These are phyloP conservation scores for Licmophora abbreviata DNA, from an alignment of 108 stramenopile genomes.

Conservation along the genomic window DNA sequence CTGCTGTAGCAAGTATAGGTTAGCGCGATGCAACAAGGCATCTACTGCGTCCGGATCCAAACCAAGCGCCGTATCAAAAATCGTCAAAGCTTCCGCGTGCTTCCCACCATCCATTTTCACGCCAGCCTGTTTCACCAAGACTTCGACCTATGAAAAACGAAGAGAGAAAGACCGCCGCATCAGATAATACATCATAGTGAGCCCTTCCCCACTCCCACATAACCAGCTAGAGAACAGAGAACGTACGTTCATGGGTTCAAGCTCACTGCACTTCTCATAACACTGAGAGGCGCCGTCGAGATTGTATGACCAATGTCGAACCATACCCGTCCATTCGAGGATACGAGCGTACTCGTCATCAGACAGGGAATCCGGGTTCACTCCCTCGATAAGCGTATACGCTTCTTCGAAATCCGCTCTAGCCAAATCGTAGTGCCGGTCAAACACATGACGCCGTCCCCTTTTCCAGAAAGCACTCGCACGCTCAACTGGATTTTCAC, in stretches of 20 bases:
- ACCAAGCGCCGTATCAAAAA: conserved; percentile 67
- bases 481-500: conserved; percentile 16
- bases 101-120: conserved; percentile 81
- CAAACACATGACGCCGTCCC: conserved; percentile 70
- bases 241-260: conserved; percentile 81
- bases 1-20: conserved; percentile 73
- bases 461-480: conserved; percentile 54
- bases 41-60: conserved; percentile 72
- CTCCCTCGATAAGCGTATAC: conserved; percentile 38
- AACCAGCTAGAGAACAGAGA: not conserved
- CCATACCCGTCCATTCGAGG: conserved; percentile 87
- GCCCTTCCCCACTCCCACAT: not conserved
- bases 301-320: conserved; percentile 80
- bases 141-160: conserved; percentile 30
- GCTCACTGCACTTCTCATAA: conserved; percentile 64
- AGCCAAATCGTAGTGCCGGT: conserved; percentile 52
- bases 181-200: not conserved
- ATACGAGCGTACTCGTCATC: conserved; percentile 60
- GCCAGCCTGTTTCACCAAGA: conserved; percentile 83
- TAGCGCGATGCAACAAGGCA: conserved; percentile 82
- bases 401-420: conserved; percentile 60
- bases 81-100: conserved; percentile 51
- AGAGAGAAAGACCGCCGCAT: not conserved
- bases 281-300: conserved; percentile 61
- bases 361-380: conserved; percentile 35